These are phyloP conservation scores for Entomortierella lignicola DNA, from an alignment of 192 early-diverging fungal species.

Conservation along the genomic window DNA sequence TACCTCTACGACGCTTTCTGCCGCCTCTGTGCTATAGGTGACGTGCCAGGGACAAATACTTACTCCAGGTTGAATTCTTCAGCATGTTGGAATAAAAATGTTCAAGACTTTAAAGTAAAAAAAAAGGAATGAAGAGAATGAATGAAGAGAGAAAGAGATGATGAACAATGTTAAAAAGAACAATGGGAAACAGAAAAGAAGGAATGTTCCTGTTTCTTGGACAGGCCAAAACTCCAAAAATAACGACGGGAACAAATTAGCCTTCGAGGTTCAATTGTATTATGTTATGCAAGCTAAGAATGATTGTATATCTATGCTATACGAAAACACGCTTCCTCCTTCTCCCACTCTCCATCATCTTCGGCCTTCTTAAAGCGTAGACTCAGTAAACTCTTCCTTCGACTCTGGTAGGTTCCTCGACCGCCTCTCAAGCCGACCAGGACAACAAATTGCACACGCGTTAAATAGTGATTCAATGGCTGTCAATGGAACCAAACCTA, in stretches of 20 bases:
- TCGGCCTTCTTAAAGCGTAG: neutral
- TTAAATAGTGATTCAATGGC: constrained; percentile 33
- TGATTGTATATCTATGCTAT: too few relatives aligned
- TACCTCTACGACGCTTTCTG: too few relatives aligned
- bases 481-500: constrained; percentile 33
- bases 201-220: neutral
- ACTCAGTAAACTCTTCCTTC: constrained; percentile 29
- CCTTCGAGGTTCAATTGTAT: neutral
- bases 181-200: neutral
- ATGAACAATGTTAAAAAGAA: neutral
- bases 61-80: constrained; percentile 56
- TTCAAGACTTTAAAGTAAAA: neutral
- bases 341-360: neutral
- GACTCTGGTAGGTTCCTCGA: constrained; percentile 1
- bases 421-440: constrained; percentile 22
- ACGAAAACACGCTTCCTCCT: too few relatives aligned
- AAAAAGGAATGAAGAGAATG: too few relatives aligned
- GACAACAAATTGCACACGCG: constrained; percentile 33
- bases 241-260: neutral
- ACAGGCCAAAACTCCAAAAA: constrained; percentile 4
- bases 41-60: neutral
- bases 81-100: constrained; percentile 24
- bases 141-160: neutral
- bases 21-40: neutral
- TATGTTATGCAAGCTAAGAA: neutral